Conservation (phyloP, 805 yeast genomes). For the Yamadazyma tumulicola region DNA sequence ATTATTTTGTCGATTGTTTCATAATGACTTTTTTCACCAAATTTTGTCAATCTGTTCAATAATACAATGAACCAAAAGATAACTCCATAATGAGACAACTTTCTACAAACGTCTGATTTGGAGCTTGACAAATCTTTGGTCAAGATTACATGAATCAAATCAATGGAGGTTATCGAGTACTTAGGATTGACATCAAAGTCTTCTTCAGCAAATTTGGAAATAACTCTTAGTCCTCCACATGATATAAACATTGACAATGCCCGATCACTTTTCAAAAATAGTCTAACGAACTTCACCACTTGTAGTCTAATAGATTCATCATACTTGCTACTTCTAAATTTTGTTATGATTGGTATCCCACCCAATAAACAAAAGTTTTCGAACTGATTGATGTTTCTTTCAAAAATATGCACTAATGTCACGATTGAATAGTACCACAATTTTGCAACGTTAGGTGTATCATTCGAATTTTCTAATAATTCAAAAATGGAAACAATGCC, state of each 20-base stretch:
- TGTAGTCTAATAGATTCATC: slow-evolving; percentile 31
- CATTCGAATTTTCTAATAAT: slow-evolving; percentile 32
- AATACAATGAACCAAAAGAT: slow-evolving; percentile 42
- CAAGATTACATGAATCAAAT: slow-evolving; percentile 32
- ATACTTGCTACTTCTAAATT: slow-evolving; percentile 29
- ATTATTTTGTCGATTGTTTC: slow-evolving; percentile 27
- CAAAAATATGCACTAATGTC: slow-evolving; percentile 33
- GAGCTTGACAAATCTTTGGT: slow-evolving; percentile 34
- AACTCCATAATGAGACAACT: slow-evolving; percentile 40
- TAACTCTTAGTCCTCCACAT: slow-evolving; percentile 43
- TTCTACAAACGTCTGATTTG: slow-evolving; percentile 40
- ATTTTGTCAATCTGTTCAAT: slow-evolving; percentile 25
- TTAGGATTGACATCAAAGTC: slow-evolving; percentile 38
- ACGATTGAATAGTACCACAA: slow-evolving; percentile 37
- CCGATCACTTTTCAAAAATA: slow-evolving; percentile 29
- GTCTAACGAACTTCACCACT: slow-evolving; percentile 33
- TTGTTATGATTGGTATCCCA: slow-evolving; percentile 40
- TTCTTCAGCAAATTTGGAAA: slow-evolving; percentile 44
- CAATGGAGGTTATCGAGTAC: slow-evolving; percentile 35
- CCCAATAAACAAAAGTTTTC: slow-evolving; percentile 43
- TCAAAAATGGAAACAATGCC: slow-evolving; percentile 39
- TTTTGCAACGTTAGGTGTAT: slow-evolving; percentile 27
- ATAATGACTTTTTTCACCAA: slow-evolving; percentile 4
- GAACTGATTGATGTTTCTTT: slow-evolving; percentile 24
- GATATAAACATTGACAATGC: slow-evolving; percentile 41